Base-by-base conservation (phyloP, 2,329 filamentous ascomycete species). In the Colletotrichum viniferum region DNA sequence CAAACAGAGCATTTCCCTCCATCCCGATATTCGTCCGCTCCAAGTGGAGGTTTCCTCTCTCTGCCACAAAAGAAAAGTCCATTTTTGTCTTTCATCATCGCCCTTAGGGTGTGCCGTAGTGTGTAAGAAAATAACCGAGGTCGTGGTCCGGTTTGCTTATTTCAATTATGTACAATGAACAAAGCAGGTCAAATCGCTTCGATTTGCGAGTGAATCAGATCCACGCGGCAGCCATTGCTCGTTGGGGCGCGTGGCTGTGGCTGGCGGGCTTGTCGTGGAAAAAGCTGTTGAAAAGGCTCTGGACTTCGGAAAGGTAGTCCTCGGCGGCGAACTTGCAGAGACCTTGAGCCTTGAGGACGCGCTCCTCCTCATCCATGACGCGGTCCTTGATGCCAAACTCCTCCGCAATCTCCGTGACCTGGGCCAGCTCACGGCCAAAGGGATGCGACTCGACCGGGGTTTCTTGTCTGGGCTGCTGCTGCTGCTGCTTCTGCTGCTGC, bases 351-450 rank as follows among this genome's bases (percentile, higher is more conserved):
- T 89, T 84, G 81, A 98, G 91, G 74, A 93, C 91, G 78, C 91
- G 87, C 80, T 95, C 90, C 83, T 97, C 95, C 71, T 95, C 94
- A 60, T 96, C 93, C 52, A 93, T 86, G 61, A 92, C 87, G n/a
- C 89, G 88, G 75, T 90, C 82, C 77, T 89, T 85, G 34, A 92
- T 88, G 56, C 92, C 92, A 79, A 95, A 96, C 84, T 98, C 96
- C 85, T 98, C 97, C 0, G 94, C 96, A 18, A 98, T 90, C 85
- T 98, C 97, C 69, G 96, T 95, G 28, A 98, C 95, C 85, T 98
- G 94, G 72, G 95, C 95, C 69, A 98, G 88, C 85, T 99, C 97
- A 66, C 94, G 93, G 69, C 95, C 95, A 80, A 98, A 98, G 0
- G 96, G 96, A 83, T 97, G 92, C 61, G 85, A 79, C 32, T 87